Evolutionary conservation across 768 basidiomycete genomes (phyloP).

Genomic region (Leccinum incarnatum): DNA sequence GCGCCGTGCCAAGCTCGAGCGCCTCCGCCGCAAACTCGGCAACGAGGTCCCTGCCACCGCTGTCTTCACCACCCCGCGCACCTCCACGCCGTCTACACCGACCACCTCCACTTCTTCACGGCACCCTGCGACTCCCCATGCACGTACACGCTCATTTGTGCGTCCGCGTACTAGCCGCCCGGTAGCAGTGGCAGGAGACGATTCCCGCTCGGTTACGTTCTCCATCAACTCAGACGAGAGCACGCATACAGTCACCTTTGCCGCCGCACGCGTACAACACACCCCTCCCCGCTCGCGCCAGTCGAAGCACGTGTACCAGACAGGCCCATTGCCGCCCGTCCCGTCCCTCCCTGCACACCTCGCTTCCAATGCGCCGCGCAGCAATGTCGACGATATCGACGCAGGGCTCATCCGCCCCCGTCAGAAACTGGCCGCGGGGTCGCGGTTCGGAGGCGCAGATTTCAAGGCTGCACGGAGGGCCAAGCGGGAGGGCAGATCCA

Average conservation of each 20-base stretch:
- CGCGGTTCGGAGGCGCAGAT: conserved; percentile 26
- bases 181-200: conserved; percentile 12
- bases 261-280: conserved; percentile 15
- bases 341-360: conserved; percentile 22
- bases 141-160: conserved; percentile 5
- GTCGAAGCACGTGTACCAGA: conserved; percentile 14
- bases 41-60: conserved; percentile 59
- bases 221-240: conserved; percentile 30
- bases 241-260: conserved; percentile 22
- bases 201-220: conserved; percentile 21
- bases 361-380: neutral
- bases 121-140: neutral
- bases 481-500: conserved; percentile 21
- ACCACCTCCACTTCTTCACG: neutral
- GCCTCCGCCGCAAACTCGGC: conserved; percentile 59
- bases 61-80: conserved; percentile 41
- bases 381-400: conserved; percentile 1
- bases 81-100: conserved; percentile 11
- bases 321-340: conserved; percentile 27
- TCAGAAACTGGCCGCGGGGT: conserved; percentile 21
- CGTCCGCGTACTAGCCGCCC: neutral
- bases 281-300: conserved; percentile 12
- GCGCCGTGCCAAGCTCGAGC: conserved; percentile 58
- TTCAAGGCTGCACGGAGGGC: conserved; percentile 30
- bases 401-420: conserved; percentile 23